Base-by-base conservation (phyloP, 2,329 filamentous ascomycete genomes). In the Pseudovirgaria hyperparasitica region DNA sequence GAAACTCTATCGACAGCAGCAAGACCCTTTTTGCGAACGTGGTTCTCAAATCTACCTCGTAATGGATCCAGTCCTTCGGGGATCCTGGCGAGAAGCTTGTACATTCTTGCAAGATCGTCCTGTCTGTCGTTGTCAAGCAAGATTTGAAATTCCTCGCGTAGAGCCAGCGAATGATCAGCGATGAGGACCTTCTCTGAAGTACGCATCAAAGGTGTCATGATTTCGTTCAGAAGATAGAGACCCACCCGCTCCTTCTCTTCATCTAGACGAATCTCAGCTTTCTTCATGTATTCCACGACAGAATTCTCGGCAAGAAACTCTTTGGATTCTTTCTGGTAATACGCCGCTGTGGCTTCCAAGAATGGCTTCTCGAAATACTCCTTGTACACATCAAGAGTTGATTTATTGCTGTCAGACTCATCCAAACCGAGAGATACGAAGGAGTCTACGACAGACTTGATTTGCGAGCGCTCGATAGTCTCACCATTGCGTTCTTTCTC, bases 281-380 rank as follows among this genome's bases (percentile, higher is more conserved):
- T 98, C 66, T 96, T 96, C 90, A 98, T 96, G 59, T 96, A 98
- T 50, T 98, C 90, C 18, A 98, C 86, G 4, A 98, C 85, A 37
- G 81, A 92, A 52, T 98, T 98, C 54, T 96, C 87, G 8, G 85
- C 82, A 18, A 98, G 74, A 49, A 98, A 98, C 37, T 85, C 79
- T 43, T 84, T 82, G 12, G 90, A 96, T 54, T 98, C 92, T 23
- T 79, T 76, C 42, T 84, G 69, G 54, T 98, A 98, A 59, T 93
- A 98, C 16, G 67, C 60, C 42, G 71, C 73, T 7, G 90, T 98
- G 3, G 85, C 82, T 5, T 69, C 67, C 27, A 98, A 68, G 67
- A 94, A 98, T 1, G 92, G 90, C 44, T 71, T 73, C 60, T 98
- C 87, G 48, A 98, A 98, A 58, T 85, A 81, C 52, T 69, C 76